Conservation (phyloP, 495 filamentous ascomycete species). For the Penicillium tannophilum region DNA sequence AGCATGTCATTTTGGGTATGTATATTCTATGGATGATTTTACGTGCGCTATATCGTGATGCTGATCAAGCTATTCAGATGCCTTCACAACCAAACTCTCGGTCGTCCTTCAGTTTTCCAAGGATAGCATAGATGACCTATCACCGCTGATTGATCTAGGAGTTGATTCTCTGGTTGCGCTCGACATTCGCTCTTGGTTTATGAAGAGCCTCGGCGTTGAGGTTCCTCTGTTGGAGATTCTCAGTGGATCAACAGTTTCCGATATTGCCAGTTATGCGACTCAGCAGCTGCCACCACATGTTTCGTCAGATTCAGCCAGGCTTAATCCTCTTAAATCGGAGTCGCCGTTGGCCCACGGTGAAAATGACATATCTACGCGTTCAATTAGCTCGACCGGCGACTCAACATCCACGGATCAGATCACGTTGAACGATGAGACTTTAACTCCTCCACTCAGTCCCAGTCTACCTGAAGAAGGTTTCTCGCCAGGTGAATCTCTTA, state of each 20-base stretch:
- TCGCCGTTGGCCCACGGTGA: not conserved
- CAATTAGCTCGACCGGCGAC: not conserved
- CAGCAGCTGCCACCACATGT: not conserved
- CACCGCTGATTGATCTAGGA: not conserved
- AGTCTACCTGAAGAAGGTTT: not conserved
- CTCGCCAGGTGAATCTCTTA: not conserved
- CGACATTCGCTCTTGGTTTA: constrained; percentile 1
- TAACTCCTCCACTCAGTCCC: not conserved
- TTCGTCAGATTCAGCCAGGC: not conserved
- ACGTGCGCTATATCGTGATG: not conserved
- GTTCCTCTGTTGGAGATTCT: not conserved
- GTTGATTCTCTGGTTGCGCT: constrained; percentile 1
- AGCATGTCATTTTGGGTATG: not conserved
- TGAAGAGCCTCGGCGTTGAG: not conserved
- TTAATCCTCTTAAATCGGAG: not conserved
- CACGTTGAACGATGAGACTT: not conserved
- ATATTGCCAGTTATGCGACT: not conserved
- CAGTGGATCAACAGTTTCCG: not conserved
- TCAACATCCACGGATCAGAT: not conserved
- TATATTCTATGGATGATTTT: not conserved
- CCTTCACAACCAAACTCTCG: not conserved
- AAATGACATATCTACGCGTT: not conserved
- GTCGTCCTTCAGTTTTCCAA: not conserved
- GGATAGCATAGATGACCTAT: not conserved
- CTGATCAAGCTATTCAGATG: not conserved